A percentile compares a stretch with the other conserved stretches of the same genome.
Conservation (phyloP, 2,329 filamentous ascomycete species). For the Pseudogymnoascus sp. region DNA sequence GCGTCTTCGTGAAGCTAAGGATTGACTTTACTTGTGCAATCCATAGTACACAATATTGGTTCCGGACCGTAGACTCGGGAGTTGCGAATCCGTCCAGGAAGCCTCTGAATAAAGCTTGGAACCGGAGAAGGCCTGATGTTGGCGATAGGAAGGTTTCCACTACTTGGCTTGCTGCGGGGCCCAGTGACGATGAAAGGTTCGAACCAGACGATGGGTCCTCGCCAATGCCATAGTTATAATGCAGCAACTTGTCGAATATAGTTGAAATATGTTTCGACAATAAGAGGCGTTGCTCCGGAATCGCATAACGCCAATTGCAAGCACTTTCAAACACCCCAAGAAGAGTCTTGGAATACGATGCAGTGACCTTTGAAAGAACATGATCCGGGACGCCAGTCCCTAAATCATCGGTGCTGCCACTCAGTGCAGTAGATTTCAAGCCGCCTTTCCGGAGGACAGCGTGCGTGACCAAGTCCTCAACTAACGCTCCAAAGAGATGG, state of each 20-base stretch:
- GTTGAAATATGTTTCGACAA: constrained; percentile 61
- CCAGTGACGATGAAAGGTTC: constrained; percentile 43
- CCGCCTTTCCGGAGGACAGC: constrained; percentile 57
- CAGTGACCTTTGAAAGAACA: constrained; percentile 61
- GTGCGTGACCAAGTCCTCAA: constrained; percentile 66
- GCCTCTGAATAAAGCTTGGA: constrained; percentile 67
- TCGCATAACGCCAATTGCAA: constrained; percentile 74
- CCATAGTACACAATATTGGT: constrained; percentile 45
- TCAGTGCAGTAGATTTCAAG: constrained; percentile 40
- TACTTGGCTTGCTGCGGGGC: constrained; percentile 66
- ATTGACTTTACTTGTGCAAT: constrained; percentile 56
- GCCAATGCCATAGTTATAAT: constrained; percentile 68
- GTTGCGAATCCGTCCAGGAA: constrained; percentile 55
- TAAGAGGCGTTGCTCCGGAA: constrained; percentile 57
- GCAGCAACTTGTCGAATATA: constrained; percentile 63
- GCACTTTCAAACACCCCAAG: constrained; percentile 82
- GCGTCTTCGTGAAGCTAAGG: constrained; percentile 56
- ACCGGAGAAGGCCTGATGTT: constrained; percentile 60
- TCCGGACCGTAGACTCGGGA: constrained; percentile 55
- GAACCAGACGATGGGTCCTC: constrained; percentile 39
- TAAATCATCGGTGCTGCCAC: constrained; percentile 41
- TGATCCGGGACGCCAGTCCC: constrained; percentile 72
- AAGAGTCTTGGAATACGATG: constrained; percentile 65
- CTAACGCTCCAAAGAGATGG: constrained; percentile 63
- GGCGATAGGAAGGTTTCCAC: constrained; percentile 67